These are phyloP conservation scores for Citrullus amarus DNA, from an alignment of 306 rosid genomes.

Conservation along the genomic window DNA sequence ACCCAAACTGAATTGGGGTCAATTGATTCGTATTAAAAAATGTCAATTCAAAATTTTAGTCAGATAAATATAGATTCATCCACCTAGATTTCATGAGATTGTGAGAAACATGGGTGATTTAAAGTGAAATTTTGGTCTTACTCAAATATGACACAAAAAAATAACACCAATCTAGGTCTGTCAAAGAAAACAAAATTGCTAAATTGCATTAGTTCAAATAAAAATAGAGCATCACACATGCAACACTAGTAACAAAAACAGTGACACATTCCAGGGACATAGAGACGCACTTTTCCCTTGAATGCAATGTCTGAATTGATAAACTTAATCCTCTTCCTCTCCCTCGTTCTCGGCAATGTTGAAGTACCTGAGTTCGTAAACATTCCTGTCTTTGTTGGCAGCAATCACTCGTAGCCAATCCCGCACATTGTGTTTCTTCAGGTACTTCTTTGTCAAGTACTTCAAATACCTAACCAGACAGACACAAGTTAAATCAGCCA, in stretches of 20 bases:
- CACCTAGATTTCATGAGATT: not conserved
- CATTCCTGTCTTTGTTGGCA: slow-evolving; percentile 48
- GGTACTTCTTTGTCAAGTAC: slow-evolving; percentile 42
- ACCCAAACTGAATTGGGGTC: too few relatives aligned
- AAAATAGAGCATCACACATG: slow-evolving; percentile 2
- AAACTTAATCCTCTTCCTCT: slow-evolving; percentile 40
- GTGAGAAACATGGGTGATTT: not conserved
- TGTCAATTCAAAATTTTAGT: not conserved
- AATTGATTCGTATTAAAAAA: too few relatives aligned
- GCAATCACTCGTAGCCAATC: slow-evolving; percentile 56
- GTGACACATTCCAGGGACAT: not conserved
- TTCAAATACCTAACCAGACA: slow-evolving; percentile 32
- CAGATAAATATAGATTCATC: not conserved
- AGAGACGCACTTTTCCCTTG: not conserved
- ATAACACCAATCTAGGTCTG: not conserved
- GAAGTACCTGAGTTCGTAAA: slow-evolving; percentile 52
- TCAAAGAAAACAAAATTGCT: slow-evolving; percentile 2
- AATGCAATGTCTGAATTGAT: slow-evolving; percentile 1
- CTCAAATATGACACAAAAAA: not conserved
- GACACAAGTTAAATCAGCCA: not conserved
- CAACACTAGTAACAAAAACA: not conserved
- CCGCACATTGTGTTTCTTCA: slow-evolving; percentile 50
- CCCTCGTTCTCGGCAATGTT: slow-evolving; percentile 53
- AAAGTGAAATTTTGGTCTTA: not conserved
- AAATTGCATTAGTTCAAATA: not conserved